Base-by-base conservation (phyloP, 2,329 filamentous ascomycete genomes). In the Claviceps sp. region DNA sequence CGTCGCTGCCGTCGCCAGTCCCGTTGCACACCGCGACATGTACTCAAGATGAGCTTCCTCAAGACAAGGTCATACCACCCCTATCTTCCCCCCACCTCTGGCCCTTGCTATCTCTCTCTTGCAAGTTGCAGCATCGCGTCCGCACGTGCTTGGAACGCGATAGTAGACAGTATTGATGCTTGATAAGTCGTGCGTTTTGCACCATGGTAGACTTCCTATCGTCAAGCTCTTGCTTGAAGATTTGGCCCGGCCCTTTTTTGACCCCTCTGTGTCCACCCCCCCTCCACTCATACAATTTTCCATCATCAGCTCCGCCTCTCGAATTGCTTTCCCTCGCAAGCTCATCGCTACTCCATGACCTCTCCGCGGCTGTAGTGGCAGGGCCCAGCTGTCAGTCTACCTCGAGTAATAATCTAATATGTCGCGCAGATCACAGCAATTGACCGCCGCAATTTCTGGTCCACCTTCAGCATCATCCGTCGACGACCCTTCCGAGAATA, bases 401-500 rank as follows among this genome's bases (percentile, higher is more conserved):
- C 37, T 52, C 55, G 46, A 52, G 49, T 8, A 20, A 22, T 18
- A 37, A 13, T 18, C 54, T 51, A 40, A 51, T 47, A 50, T 51
- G 41, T 51, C 51, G 18, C 53, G 47, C 54, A 82, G 77, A 71
- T 72, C 75, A 55, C 72, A 77, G 54, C 76, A 80, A 60, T 65
- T 79, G 57, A 67, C 78, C 55, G 68, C 73, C 73, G 68, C 73
- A 73, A 73, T 76, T 81, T 70, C 83, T 72, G 75, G 84, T 61
- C 91, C 88, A 56, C 86, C 87, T 54, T 85, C 85, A 50, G 86
- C 86, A 52, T 87, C 84, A 55, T 86, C 86, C 47, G 83, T 81
- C 60, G 89, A 91, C 70, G 90, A 95, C 67, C 78, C 81, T 60
- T 81, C 85, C 68, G 90, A 96, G 63, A 90, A 93, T 66, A 95